Evolutionary conservation across 1,139 yeast genomes (phyloP).

Genomic region (Suhomyces chickasaworum): DNA sequence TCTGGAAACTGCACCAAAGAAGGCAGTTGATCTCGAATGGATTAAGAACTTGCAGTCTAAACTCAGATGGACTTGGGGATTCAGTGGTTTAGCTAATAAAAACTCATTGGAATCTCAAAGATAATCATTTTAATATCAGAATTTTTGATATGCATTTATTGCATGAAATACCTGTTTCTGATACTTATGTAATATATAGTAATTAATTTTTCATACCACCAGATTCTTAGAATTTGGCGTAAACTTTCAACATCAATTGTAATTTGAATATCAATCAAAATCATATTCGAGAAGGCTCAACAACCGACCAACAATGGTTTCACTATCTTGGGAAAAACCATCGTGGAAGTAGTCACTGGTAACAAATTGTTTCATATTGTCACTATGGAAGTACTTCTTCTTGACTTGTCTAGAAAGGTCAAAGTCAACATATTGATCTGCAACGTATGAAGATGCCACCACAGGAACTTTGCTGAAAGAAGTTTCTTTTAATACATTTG

Average conservation of each 20-base stretch:
- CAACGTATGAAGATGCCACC: slow-evolving; percentile 51
- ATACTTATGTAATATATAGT: slow-evolving; percentile 1
- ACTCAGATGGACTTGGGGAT: slow-evolving; percentile 35
- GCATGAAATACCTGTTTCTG: neutral
- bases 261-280: slow-evolving; percentile 20
- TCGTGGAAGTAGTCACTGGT: slow-evolving; percentile 57
- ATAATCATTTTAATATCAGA: neutral
- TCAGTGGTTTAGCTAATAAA: slow-evolving; percentile 11
- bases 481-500: slow-evolving; percentile 28
- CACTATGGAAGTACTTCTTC: slow-evolving; percentile 29
- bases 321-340: slow-evolving; percentile 49
- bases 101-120: slow-evolving; percentile 13
- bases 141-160: neutral
- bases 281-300: slow-evolving; percentile 47
- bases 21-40: slow-evolving; percentile 28
- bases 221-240: neutral
- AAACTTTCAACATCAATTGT: neutral
- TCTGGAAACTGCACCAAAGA: slow-evolving; percentile 14
- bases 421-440: slow-evolving; percentile 59
- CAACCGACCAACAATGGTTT: slow-evolving; percentile 41
- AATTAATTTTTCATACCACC: neutral
- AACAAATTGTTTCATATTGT: slow-evolving; percentile 42
- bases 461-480: slow-evolving; percentile 47
- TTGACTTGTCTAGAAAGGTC: slow-evolving; percentile 40
- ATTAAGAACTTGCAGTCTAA: slow-evolving; percentile 30